Evolutionary conservation across 2,329 filamentous ascomycete species (phyloP).

Genomic region (Herpotrichia juniperi): DNA sequence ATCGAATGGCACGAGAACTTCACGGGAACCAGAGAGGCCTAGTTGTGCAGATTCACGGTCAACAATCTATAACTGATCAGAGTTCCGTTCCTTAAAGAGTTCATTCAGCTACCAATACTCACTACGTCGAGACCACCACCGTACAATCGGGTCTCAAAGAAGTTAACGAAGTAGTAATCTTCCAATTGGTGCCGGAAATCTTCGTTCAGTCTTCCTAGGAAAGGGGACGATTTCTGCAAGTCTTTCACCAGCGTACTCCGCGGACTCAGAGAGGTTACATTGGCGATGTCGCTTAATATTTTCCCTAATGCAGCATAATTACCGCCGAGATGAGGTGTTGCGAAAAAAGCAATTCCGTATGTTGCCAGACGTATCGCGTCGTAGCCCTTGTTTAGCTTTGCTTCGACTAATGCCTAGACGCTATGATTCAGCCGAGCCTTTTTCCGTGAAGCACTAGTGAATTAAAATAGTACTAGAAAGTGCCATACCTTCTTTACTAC

Average conservation of each 20-base stretch:
- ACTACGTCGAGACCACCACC: not conserved
- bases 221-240: slow-evolving; percentile 4
- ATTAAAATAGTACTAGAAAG: not conserved
- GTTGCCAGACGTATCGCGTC: slow-evolving; percentile 5
- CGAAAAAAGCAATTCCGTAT: slow-evolving; percentile 12
- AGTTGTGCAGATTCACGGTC: slow-evolving; percentile 9
- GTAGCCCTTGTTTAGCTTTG: slow-evolving; percentile 7
- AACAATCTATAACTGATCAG: slow-evolving; percentile 4
- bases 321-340: slow-evolving; percentile 10
- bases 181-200: slow-evolving; percentile 12
- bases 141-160: slow-evolving; percentile 8
- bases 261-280: slow-evolving; percentile 1
- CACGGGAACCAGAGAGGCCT: slow-evolving; percentile 6
- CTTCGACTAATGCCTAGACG: slow-evolving; percentile 10
- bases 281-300: slow-evolving; percentile 4
- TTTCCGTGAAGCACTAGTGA: not conserved
- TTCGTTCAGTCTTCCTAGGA: slow-evolving; percentile 7
- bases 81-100: not conserved
- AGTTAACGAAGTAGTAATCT: slow-evolving; percentile 11
- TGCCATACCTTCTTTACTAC: slow-evolving; percentile 11
- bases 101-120: not conserved
- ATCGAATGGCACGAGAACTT: slow-evolving; percentile 4
- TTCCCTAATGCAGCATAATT: slow-evolving; percentile 8
- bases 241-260: slow-evolving; percentile 5
- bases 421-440: not conserved